phyloP scores from a whole-genome alignment of 768 basidiomycete genomes.

The Auricularia cornea region DNA sequence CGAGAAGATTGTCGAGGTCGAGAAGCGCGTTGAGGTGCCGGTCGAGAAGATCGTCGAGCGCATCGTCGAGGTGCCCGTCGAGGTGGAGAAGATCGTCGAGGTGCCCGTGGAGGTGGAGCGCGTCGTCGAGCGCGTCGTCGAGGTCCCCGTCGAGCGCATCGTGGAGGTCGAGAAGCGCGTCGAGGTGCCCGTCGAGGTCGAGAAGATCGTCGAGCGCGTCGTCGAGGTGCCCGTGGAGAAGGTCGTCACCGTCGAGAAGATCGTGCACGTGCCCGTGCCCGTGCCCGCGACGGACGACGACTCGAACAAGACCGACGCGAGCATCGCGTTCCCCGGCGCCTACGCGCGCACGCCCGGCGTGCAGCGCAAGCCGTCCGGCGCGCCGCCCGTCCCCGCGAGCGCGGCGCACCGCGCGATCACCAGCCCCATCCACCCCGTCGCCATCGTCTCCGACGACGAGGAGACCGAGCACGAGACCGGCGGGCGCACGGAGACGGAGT shows the following conservation, averaged over 20 bases:
- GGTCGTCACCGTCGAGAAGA: conserved; percentile 5
- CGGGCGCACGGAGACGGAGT: conserved; percentile 63
- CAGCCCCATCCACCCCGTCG: conserved; percentile 21
- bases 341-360: neutral
- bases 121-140: conserved; percentile 10
- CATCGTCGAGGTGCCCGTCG: conserved; percentile 14
- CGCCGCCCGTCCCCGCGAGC: neutral
- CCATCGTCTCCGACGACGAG: conserved; percentile 35
- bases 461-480: conserved; percentile 47
- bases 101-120: conserved; percentile 10
- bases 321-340: neutral
- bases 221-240: conserved; percentile 17
- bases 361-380: neutral
- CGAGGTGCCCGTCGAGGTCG: conserved; percentile 15
- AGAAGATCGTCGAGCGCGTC: conserved; percentile 17
- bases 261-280: conserved; percentile 6
- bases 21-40: conserved; percentile 15
- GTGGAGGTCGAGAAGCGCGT: conserved; percentile 19
- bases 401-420: neutral
- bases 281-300: neutral
- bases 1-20: conserved; percentile 14
- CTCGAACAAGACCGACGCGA: neutral
- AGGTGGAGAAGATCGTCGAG: conserved; percentile 17
- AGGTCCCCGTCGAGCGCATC: conserved; percentile 18
- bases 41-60: conserved; percentile 19